Percentiles rank a stretch among this genome's conserved stretches.
Conservation (phyloP, 176 grass and related monocot species). For the Triticum urartu region DNA sequence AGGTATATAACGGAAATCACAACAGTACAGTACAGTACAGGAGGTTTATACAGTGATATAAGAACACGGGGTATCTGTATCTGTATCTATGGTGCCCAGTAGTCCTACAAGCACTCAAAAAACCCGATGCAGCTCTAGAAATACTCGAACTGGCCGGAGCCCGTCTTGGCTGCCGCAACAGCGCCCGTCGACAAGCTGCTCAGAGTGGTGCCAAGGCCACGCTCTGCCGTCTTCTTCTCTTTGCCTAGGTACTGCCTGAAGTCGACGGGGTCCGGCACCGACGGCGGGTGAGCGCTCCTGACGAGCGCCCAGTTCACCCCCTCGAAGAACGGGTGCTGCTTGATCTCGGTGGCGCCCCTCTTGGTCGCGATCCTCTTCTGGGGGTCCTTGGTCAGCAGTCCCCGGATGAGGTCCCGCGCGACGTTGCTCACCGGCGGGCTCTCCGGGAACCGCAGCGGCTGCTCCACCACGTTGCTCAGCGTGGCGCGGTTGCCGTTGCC, state of each 20-base stretch:
- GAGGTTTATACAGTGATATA: not conserved
- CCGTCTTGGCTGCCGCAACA: conserved; percentile 11
- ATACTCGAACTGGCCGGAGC: conserved; percentile 45
- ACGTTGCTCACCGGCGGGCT: conserved; percentile 43
- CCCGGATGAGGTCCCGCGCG: conserved; percentile 58
- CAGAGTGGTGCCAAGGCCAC: not conserved
- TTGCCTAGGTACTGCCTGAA: conserved; percentile 53
- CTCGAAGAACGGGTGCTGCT: conserved; percentile 72
- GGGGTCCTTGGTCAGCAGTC: conserved; percentile 61
- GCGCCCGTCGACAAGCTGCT: conserved; percentile 3
- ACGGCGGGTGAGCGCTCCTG: conserved; percentile 55
- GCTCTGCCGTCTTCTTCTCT: conserved; percentile 31
- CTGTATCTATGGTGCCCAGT: conserved; percentile 26
- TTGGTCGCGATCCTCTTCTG: conserved; percentile 56
- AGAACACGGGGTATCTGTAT: not conserved
- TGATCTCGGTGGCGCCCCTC: conserved; percentile 63
- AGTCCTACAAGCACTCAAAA: not conserved
- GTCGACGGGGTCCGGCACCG: conserved; percentile 57
- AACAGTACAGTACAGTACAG: not conserved
- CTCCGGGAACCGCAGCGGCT: conserved; percentile 60
- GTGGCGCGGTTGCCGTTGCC: conserved; percentile 58
- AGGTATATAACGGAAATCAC: not conserved
- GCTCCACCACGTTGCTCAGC: conserved; percentile 60
- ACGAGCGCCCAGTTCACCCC: conserved; percentile 74
- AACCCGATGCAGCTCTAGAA: conserved; percentile 38